Base-by-base conservation (phyloP, 2,329 filamentous ascomycete species). In the Acrocalymma vagum region DNA sequence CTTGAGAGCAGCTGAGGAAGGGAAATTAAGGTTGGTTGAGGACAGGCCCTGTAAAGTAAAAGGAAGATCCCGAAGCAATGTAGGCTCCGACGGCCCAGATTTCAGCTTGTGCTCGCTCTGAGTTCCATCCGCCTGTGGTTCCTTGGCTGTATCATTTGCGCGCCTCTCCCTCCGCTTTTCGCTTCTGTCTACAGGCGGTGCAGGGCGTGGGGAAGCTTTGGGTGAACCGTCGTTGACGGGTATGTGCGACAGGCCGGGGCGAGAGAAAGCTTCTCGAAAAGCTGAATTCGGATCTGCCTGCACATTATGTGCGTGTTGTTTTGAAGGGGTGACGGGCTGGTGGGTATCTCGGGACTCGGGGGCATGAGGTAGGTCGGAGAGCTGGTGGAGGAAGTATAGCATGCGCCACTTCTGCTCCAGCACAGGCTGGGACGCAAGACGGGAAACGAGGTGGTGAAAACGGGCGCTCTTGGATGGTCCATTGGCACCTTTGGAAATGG, bases 381-480 rank as follows among this genome's bases (percentile, higher is more conserved):
- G 81, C 58, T 90, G 85, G 67, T 94, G 88, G 27, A 99, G 81
- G 27, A 99, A 84, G 67, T 95, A 95, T 14, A 99, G 78, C 53
- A 99, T 96, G 3, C 88, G 90, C 91, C 92, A 97, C 80, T 99
- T 99, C 70, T 96, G 88, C 60, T 89, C 88, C 29, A 99, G 79
- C 5, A 97, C 92, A 0, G 92, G 92, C 53, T 96, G 84, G n/a
- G 90, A 88, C 17, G 96, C 78, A 13, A 99, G 81, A 41, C 90
- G 83, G 22, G 90, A 90, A 72, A 96, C 96, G 18, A 99, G 81
- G 63, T 96, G 95, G 16, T 90, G 87, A 71, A 96, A 96, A 48
- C 86, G 83, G 14, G 92, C 90, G 47, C 60, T 70, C 92, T 82
- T 58, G 83, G 84, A 15, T 78, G 88, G 51, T 81, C 87, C 29